Percentiles rank a stretch among this genome's conserved stretches.
Evolutionary conservation across 2,329 filamentous ascomycete genomes (phyloP).

Genomic region (Tympanopsis confertula): DNA sequence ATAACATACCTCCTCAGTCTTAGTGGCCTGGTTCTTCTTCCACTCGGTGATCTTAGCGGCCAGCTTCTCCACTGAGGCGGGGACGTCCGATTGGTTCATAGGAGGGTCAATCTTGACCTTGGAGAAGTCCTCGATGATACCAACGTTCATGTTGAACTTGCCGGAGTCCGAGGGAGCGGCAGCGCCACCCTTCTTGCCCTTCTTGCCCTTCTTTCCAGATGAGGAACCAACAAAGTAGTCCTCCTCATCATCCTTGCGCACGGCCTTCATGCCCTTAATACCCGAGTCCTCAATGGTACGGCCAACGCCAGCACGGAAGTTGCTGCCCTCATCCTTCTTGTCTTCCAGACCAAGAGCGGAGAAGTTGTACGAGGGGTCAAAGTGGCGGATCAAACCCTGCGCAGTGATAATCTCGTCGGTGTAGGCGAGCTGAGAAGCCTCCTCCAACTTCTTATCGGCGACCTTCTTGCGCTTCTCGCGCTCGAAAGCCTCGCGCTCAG

Average conservation of each 20-base stretch:
- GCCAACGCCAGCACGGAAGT: constrained; percentile 66
- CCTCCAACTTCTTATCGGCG: constrained; percentile 65
- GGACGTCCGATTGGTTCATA: constrained; percentile 73
- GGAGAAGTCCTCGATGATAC: constrained; percentile 80
- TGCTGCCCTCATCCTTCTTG: constrained; percentile 14
- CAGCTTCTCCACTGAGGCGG: constrained; percentile 72
- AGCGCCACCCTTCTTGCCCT: constrained; percentile 62
- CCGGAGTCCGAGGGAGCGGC: constrained; percentile 35
- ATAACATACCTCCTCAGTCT: constrained; percentile 74
- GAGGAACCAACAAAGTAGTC: constrained; percentile 54
- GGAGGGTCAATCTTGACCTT: constrained; percentile 80
- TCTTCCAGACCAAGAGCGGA: constrained; percentile 14
- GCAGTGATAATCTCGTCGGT: constrained; percentile 84
- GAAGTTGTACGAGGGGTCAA: constrained; percentile 61
- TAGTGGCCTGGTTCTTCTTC: constrained; percentile 79
- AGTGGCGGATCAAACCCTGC: constrained; percentile 78
- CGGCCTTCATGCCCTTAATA: constrained; percentile 73
- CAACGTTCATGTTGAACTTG: constrained; percentile 72
- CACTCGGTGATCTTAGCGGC: constrained; percentile 83
- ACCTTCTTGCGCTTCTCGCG: constrained; percentile 66
- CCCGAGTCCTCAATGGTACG: constrained; percentile 76
- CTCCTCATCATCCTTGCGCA: constrained; percentile 82
- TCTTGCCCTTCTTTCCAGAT: constrained; percentile 76
- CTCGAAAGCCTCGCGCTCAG: constrained; percentile 65
- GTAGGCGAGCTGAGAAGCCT: constrained; percentile 78